Percentiles rank a stretch among this genome's conserved stretches.
phyloP scores from a whole-genome alignment of 228 moss, liverwort and hornwort genomes.

The Sphagnum magellanicum region DNA sequence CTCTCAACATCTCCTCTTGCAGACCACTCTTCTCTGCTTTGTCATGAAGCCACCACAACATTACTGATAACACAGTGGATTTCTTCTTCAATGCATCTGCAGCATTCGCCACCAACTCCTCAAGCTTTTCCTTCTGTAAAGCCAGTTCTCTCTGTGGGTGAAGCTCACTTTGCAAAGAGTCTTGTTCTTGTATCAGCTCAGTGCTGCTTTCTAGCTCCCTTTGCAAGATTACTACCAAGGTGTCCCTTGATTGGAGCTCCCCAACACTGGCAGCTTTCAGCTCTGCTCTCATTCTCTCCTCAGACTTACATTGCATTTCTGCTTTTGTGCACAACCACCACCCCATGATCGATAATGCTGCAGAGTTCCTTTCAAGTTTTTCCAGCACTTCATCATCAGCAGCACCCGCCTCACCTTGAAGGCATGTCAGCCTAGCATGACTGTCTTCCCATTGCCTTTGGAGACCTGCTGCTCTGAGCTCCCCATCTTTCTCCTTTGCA shows the following conservation, averaged over 20 bases:
- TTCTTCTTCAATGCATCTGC: conserved; percentile 12
- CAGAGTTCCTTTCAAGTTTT: conserved; percentile 57
- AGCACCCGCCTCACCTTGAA: conserved; percentile 58
- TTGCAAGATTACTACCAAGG: not conserved
- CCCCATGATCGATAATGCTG: conserved; percentile 22
- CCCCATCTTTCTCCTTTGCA: conserved; percentile 35
- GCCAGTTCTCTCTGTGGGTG: not conserved
- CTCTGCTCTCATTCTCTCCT: conserved; percentile 8
- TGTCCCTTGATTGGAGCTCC: too few relatives aligned
- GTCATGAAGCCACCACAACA: conserved; percentile 43
- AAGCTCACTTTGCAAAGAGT: conserved; percentile 19
- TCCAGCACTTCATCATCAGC: conserved; percentile 55
- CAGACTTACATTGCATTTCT: not conserved
- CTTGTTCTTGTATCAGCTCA: conserved; percentile 7
- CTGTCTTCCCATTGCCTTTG: conserved; percentile 37
- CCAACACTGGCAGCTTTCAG: not conserved
- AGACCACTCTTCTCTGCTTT: conserved; percentile 11
- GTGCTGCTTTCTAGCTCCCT: conserved; percentile 15
- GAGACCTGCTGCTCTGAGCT: conserved; percentile 15
- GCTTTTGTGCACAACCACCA: conserved; percentile 7
- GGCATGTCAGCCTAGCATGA: conserved; percentile 39
- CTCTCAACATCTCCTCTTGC: conserved; percentile 16
- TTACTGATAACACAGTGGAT: conserved; percentile 18
- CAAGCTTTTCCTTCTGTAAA: not conserved
- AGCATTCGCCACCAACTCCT: conserved; percentile 1